phyloP scores from a whole-genome alignment of 2,329 filamentous ascomycete genomes.

The Aspergillus neoniger region DNA sequence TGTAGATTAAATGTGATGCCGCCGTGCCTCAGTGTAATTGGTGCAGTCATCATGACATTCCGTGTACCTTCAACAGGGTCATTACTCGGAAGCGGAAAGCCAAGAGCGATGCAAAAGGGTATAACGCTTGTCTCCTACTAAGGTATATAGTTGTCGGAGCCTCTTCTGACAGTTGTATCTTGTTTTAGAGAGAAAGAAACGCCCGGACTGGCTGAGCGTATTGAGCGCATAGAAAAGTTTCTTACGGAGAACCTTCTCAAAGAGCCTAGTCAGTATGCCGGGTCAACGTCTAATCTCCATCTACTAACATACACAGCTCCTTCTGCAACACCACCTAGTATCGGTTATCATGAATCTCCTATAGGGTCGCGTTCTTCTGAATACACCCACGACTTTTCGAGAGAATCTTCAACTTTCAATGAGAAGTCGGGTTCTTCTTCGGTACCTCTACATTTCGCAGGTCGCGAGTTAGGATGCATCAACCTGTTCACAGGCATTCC shows the following conservation, averaged over 20 bases:
- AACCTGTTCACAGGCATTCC: slow-evolving; percentile 54
- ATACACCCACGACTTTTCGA: background rate
- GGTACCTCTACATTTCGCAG: slow-evolving; percentile 52
- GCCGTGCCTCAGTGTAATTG: slow-evolving; percentile 51
- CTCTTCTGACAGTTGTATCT: background rate
- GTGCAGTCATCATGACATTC: slow-evolving; percentile 52
- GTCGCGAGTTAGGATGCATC: slow-evolving; percentile 50
- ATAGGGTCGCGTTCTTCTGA: background rate
- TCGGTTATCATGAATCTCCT: background rate
- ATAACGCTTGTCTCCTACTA: slow-evolving; percentile 3
- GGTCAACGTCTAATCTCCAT: background rate
- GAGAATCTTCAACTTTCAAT: slow-evolving; percentile 4
- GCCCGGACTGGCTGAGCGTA: slow-evolving; percentile 39
- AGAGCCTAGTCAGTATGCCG: slow-evolving; percentile 24
- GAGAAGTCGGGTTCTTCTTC: slow-evolving; percentile 28
- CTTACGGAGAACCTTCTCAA: slow-evolving; percentile 34
- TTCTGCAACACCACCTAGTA: slow-evolving; percentile 19
- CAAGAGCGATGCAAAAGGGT: slow-evolving; percentile 25
- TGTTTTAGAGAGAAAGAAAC: slow-evolving; percentile 25
- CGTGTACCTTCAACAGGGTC: slow-evolving; percentile 49
- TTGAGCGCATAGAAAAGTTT: slow-evolving; percentile 45
- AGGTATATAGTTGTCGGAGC: background rate
- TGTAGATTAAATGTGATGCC: slow-evolving; percentile 55
- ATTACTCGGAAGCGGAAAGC: slow-evolving; percentile 33
- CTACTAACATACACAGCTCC: slow-evolving; percentile 16